These are phyloP conservation scores for Metrosideros polymorpha DNA, from an alignment of 441 rosid species.

Conservation along the genomic window DNA sequence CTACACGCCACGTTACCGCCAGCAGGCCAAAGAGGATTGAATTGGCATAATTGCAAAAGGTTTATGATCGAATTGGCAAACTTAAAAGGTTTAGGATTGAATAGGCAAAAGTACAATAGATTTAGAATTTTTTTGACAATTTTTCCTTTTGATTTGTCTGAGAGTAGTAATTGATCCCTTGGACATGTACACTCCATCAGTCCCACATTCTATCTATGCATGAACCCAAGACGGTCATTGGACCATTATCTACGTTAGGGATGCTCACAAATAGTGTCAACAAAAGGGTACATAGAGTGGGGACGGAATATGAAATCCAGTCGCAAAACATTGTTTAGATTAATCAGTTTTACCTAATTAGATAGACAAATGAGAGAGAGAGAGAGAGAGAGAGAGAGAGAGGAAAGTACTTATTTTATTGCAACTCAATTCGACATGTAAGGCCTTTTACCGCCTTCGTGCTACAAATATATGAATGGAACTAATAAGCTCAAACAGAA, in stretches of 20 bases:
- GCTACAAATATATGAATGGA: neutral
- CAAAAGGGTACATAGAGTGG: too few species aligned
- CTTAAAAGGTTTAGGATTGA: too few species aligned
- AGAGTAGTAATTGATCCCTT: neutral
- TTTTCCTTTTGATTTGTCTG: neutral
- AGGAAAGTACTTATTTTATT: too few species aligned
- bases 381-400: neutral
- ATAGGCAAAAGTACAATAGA: too few species aligned
- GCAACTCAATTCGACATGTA: neutral
- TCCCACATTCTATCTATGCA: neutral
- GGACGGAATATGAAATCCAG: neutral
- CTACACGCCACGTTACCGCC: too few species aligned
- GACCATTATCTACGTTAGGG: neutral
- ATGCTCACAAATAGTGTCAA: too few species aligned
- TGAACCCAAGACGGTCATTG: neutral
- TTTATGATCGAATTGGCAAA: too few species aligned
- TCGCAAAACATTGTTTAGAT: neutral
- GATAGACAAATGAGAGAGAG: neutral
- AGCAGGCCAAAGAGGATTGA: too few species aligned
- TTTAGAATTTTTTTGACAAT: too few species aligned
- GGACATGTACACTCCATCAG: neutral
- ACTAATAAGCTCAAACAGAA: neutral
- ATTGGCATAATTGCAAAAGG: too few species aligned
- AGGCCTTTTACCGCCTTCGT: neutral
- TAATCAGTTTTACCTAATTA: neutral